A percentile compares a stretch with the other conserved stretches of the same genome.
These are phyloP conservation scores for Cordyceps pruinosa DNA, from an alignment of 2,329 filamentous ascomycete species.

Conservation along the genomic window DNA sequence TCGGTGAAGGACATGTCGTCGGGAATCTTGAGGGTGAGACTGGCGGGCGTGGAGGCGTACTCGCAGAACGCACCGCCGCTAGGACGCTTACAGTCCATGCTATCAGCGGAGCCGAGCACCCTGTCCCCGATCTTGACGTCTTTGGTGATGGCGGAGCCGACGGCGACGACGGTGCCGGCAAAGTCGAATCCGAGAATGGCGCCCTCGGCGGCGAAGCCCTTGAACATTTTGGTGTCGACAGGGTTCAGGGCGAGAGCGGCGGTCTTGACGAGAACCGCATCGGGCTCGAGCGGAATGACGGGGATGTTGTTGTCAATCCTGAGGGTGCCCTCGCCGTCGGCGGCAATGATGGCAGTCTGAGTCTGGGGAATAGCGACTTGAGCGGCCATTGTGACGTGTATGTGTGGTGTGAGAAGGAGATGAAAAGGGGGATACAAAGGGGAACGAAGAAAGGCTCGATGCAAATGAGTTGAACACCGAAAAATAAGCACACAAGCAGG, in stretches of 20 bases:
- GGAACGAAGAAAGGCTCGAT: neutral
- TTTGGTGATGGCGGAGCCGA: slow-evolving; percentile 16
- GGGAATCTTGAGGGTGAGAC: slow-evolving; percentile 21
- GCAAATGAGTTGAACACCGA: neutral
- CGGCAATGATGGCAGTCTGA: slow-evolving; percentile 9
- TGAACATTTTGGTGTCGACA: slow-evolving; percentile 28
- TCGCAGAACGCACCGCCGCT: slow-evolving; percentile 25
- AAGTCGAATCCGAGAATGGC: slow-evolving; percentile 29
- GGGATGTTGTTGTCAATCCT: slow-evolving; percentile 1
- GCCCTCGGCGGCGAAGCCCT: slow-evolving; percentile 20
- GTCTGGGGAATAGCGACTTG: slow-evolving; percentile 9
- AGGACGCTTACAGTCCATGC: slow-evolving; percentile 16
- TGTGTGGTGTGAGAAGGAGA: neutral
- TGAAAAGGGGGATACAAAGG: neutral
- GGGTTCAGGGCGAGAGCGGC: slow-evolving; percentile 30
- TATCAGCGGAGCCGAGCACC: slow-evolving; percentile 21
- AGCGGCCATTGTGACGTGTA: slow-evolving; percentile 7
- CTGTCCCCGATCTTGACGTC: slow-evolving; percentile 20
- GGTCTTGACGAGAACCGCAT: slow-evolving; percentile 19
- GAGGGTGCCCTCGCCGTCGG: slow-evolving; percentile 6
- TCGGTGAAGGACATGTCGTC: slow-evolving; percentile 19
- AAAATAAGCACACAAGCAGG: neutral
- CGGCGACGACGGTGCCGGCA: slow-evolving; percentile 24
- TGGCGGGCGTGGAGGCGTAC: slow-evolving; percentile 19
- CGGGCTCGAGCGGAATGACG: slow-evolving; percentile 9